Conservation (phyloP, 2,329 filamentous ascomycete genomes). For the Zasmidium citrigriseum region DNA sequence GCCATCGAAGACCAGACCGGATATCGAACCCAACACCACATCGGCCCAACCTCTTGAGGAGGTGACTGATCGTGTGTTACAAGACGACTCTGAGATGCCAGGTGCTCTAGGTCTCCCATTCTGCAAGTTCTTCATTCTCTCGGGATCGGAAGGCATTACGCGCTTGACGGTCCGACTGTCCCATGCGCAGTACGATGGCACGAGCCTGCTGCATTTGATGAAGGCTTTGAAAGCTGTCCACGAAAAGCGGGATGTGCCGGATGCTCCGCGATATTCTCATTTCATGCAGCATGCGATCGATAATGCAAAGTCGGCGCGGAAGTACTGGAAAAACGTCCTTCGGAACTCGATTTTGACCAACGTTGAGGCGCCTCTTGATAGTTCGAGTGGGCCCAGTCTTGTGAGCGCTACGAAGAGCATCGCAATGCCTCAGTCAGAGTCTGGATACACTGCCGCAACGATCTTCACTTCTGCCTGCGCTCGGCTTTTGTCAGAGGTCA, state of each 20-base stretch:
- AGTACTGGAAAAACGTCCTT: constrained; percentile 23
- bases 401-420: constrained; percentile 22
- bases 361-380: constrained; percentile 4
- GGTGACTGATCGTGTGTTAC: constrained; percentile 12
- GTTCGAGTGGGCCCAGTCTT: background rate
- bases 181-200: constrained; percentile 37
- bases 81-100: constrained; percentile 11
- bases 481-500: constrained; percentile 54
- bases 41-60: constrained; percentile 13
- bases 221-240: constrained; percentile 7
- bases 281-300: background rate
- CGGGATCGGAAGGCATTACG: constrained; percentile 28
- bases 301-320: background rate
- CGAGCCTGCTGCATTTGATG: constrained; percentile 8
- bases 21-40: constrained; percentile 23
- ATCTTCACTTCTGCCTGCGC: constrained; percentile 62
- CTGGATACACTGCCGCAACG: constrained; percentile 23
- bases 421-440: constrained; percentile 13
- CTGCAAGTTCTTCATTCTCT: constrained; percentile 27
- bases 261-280: background rate
- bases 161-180: constrained; percentile 27
- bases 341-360: constrained; percentile 7
- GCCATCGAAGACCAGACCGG: constrained; percentile 39
- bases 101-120: constrained; percentile 21
- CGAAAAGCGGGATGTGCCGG: constrained; percentile 1